These are phyloP conservation scores for Craterostigma plantagineum DNA, from an alignment of 257 asterid species.

Conservation along the genomic window DNA sequence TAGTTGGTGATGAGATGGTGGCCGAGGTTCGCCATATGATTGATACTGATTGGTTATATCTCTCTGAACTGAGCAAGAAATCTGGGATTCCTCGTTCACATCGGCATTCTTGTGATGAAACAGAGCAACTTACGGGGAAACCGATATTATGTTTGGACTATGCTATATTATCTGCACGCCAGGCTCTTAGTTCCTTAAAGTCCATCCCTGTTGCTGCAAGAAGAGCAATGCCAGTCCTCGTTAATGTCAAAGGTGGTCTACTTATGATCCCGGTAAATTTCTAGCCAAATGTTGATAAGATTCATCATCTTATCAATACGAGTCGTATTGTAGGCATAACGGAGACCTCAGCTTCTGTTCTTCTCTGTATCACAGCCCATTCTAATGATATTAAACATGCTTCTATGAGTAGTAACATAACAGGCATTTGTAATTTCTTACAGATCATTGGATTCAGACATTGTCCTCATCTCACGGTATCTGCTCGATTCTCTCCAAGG, in stretches of 20 bases:
- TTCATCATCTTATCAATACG: not conserved
- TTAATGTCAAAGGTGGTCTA: slow-evolving; percentile 40
- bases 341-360: too few species aligned
- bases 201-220: slow-evolving; percentile 66
- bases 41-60: slow-evolving; percentile 69
- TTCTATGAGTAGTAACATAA: slow-evolving; percentile 9
- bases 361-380: not conserved
- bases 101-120: slow-evolving; percentile 3
- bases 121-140: slow-evolving; percentile 6
- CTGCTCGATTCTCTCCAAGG: slow-evolving; percentile 49
- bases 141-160: slow-evolving; percentile 9
- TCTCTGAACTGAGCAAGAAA: slow-evolving; percentile 29
- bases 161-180: slow-evolving; percentile 37
- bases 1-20: slow-evolving; percentile 16
- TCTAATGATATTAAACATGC: not conserved
- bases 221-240: slow-evolving; percentile 66
- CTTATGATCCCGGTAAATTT: slow-evolving; percentile 57
- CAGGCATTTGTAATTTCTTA: slow-evolving; percentile 6
- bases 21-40: slow-evolving; percentile 51
- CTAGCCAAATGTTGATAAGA: slow-evolving; percentile 1
- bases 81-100: slow-evolving; percentile 10
- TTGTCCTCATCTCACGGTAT: slow-evolving; percentile 40
- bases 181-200: slow-evolving; percentile 41
- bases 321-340: too few species aligned
- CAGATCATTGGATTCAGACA: slow-evolving; percentile 51